Base-by-base conservation (phyloP, 208 protist species). In the Leishmania arabica region DNA sequence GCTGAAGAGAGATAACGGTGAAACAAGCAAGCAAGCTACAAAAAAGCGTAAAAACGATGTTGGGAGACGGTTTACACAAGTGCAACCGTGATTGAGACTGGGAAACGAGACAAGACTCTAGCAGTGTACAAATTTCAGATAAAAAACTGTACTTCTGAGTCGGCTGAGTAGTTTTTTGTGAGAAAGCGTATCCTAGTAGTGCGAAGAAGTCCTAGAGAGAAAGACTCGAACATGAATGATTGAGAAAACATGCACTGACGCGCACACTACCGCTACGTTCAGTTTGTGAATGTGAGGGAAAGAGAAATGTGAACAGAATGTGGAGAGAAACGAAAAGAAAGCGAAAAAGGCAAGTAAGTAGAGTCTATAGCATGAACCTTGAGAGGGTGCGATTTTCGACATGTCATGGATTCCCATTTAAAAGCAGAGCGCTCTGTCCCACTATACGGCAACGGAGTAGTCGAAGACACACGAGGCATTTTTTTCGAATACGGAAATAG, bases 11-110 rank as follows among this genome's bases (percentile, higher is more conserved):
- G 42, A 51, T 27, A 45, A 51, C 1, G 27, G 47, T 51, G 27
- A 51, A 45, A 24, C 17, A 70, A 72, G 42, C n/a, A 66, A 40
- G 19, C n/a, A 53, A 49, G n/a, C 37, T 31, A 49, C 71, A 60
- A 71, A 69, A 54, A 75, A 49, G 51, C 62, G 58, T n/a, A 71
- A 40, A 54, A 75, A 49, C 40, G 64, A 45, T 49, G 49, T 66
- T 65, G 62, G 65, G 17, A 21, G 8, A 47, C 34, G 21, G 34
- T 8, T 37, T 74, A 56, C 27, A 73, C 54, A 74, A 62, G 13
- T 31, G 24, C 68, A 72, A 77, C 31, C 3, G 49, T 54, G 49
- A 37, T 47, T 2, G 15, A 71, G 21, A 15, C 21, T 75, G 6
- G 42, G 71, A 62, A 60, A 15, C 0, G 53, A 51, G 27, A 47